phyloP scores from a whole-genome alignment of 2,329 filamentous ascomycete genomes.

The Fusarium xylarioides region DNA sequence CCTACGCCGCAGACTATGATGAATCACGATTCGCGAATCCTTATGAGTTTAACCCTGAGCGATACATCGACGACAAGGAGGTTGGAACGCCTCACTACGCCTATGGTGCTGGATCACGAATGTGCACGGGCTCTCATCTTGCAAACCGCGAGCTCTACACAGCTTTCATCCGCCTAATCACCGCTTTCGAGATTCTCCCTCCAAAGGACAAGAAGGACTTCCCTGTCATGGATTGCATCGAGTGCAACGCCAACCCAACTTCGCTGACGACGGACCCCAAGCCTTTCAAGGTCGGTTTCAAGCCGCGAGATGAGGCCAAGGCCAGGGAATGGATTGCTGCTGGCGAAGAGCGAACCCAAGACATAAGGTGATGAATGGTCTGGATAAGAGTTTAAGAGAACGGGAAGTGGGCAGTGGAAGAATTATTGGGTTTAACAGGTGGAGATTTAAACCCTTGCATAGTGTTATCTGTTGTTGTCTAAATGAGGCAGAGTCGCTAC shows the following conservation, averaged over 20 bases:
- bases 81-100: slow-evolving; percentile 68
- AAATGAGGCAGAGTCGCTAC: slow-evolving; percentile 15
- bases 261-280: slow-evolving; percentile 69
- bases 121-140: slow-evolving; percentile 71
- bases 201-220: slow-evolving; percentile 56
- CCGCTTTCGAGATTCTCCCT: slow-evolving; percentile 64
- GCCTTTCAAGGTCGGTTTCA: slow-evolving; percentile 61
- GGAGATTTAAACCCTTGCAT: neutral
- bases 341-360: slow-evolving; percentile 61
- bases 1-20: slow-evolving; percentile 80
- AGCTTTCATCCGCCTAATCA: slow-evolving; percentile 66
- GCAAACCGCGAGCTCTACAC: slow-evolving; percentile 71
- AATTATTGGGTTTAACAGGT: slow-evolving; percentile 16
- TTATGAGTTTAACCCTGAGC: slow-evolving; percentile 72
- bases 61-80: slow-evolving; percentile 68
- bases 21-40: slow-evolving; percentile 72
- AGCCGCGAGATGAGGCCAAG: slow-evolving; percentile 55
- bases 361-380: slow-evolving; percentile 36
- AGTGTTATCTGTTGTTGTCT: neutral
- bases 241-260: slow-evolving; percentile 66
- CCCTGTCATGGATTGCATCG: slow-evolving; percentile 65
- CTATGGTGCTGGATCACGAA: slow-evolving; percentile 70
- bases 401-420: slow-evolving; percentile 6
- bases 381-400: slow-evolving; percentile 10
- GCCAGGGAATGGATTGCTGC: slow-evolving; percentile 62